phyloP scores from a whole-genome alignment of 352 stramenopile genomes.

The Phytopythium ostracodes region DNA sequence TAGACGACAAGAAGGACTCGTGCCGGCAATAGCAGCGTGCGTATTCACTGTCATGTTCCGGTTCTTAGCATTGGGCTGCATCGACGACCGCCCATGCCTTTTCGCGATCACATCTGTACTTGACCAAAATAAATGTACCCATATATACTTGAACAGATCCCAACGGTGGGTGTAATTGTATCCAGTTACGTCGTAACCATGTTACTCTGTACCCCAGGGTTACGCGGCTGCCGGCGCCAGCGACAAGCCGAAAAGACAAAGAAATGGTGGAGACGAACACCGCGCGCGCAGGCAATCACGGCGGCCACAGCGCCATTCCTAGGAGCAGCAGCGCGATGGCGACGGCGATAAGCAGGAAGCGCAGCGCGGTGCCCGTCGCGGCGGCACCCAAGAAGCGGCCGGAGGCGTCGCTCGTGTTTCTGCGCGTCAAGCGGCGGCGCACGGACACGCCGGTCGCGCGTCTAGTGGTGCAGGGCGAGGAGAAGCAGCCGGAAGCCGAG shows the following conservation, averaged over 20 bases:
- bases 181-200: not conserved
- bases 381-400: conserved; percentile 13
- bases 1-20: not conserved
- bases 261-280: conserved; percentile 5
- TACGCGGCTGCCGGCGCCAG: not conserved
- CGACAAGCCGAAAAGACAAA: not conserved
- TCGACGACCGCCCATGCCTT: not conserved
- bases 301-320: not conserved
- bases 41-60: no score
- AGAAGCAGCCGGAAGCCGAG: conserved; percentile 8
- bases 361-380: not conserved
- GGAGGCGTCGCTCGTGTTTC: conserved; percentile 46
- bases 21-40: no score
- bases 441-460: conserved; percentile 72
- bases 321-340: not conserved
- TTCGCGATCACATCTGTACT: not conserved
- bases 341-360: not conserved
- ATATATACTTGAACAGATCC: not conserved
- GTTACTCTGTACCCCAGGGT: not conserved
- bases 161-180: not conserved
- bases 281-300: not conserved
- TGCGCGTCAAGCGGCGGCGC: conserved; percentile 81
- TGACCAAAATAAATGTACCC: not conserved
- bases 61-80: no score
- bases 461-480: conserved; percentile 58